Evolutionary conservation across 768 basidiomycete genomes (phyloP).

Genomic region (Termitomyces heimii): DNA sequence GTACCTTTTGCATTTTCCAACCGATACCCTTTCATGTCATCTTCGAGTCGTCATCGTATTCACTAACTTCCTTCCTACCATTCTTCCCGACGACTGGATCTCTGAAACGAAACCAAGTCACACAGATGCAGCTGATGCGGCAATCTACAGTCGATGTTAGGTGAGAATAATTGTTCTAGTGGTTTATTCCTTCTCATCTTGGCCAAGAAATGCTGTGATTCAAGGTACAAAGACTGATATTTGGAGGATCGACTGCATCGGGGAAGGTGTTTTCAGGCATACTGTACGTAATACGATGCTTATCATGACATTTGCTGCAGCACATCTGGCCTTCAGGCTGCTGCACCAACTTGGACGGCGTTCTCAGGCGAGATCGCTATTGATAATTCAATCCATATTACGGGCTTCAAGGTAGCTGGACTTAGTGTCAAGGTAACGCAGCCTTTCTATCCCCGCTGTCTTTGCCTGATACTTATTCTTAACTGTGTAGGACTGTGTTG

Average conservation of each 20-base stretch:
- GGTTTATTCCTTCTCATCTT: neutral
- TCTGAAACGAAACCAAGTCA: slow-evolving; percentile 27
- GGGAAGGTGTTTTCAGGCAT: slow-evolving; percentile 55
- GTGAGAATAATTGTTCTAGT: slow-evolving; percentile 16
- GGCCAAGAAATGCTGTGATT: slow-evolving; percentile 37
- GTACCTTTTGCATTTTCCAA: slow-evolving; percentile 51
- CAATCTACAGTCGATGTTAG: slow-evolving; percentile 66
- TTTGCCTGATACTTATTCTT: neutral
- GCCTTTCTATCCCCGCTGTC: neutral
- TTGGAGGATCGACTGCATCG: slow-evolving; percentile 61
- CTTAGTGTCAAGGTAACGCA: slow-evolving; percentile 52
- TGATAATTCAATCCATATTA: slow-evolving; percentile 37
- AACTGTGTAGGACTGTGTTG: slow-evolving; percentile 51
- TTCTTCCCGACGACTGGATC: slow-evolving; percentile 41
- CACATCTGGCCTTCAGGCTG: slow-evolving; percentile 35
- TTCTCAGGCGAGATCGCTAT: slow-evolving; percentile 62
- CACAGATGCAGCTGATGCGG: slow-evolving; percentile 56
- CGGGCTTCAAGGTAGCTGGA: slow-evolving; percentile 64
- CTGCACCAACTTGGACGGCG: slow-evolving; percentile 54
- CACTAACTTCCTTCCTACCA: slow-evolving; percentile 57
- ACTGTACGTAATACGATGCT: slow-evolving; percentile 31
- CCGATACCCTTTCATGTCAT: slow-evolving; percentile 65
- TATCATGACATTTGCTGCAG: neutral
- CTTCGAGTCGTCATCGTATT: slow-evolving; percentile 47
- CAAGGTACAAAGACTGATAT: slow-evolving; percentile 62